Conservation (phyloP, 1,139 yeast genomes). For the Scheffersomyces insectosa region DNA sequence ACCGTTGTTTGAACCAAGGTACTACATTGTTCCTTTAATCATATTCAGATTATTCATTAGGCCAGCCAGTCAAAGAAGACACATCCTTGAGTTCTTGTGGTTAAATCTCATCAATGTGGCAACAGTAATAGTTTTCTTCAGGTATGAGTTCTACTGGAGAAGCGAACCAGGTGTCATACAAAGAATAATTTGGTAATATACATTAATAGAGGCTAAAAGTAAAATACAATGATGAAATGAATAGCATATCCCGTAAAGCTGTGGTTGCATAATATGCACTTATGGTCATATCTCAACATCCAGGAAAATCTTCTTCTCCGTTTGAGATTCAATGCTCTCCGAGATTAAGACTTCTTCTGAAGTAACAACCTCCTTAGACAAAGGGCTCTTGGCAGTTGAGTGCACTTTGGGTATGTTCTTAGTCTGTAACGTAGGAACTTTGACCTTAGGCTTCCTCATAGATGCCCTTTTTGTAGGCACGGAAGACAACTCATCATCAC, state of each 20-base stretch:
- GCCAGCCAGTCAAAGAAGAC: constrained; percentile 42
- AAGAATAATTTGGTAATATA: constrained; percentile 79
- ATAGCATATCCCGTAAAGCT: constrained; percentile 2
- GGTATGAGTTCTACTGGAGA: constrained; percentile 67
- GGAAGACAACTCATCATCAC: neutral
- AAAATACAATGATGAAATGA: neutral
- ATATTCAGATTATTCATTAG: constrained; percentile 65
- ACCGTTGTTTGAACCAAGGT: constrained; percentile 91
- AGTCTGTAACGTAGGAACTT: neutral
- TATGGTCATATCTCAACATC: constrained; percentile 1
- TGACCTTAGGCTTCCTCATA: constrained; percentile 2
- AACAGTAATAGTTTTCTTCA: constrained; percentile 58
- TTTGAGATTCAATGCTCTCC: neutral
- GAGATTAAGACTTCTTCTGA: too few species aligned
- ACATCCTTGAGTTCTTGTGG: constrained; percentile 62
- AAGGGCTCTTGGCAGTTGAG: constrained; percentile 6
- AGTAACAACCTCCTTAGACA: constrained; percentile 4
- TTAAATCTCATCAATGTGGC: constrained; percentile 52
- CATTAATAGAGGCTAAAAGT: constrained; percentile 1
- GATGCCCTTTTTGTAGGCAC: constrained; percentile 2
- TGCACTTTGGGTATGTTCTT: neutral
- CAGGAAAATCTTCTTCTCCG: neutral
- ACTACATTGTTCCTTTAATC: constrained; percentile 78
- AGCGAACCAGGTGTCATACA: constrained; percentile 58
- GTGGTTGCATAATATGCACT: constrained; percentile 2